phyloP scores from a whole-genome alignment of 2,329 filamentous ascomycete genomes.

The Dactylellina cionopaga region DNA sequence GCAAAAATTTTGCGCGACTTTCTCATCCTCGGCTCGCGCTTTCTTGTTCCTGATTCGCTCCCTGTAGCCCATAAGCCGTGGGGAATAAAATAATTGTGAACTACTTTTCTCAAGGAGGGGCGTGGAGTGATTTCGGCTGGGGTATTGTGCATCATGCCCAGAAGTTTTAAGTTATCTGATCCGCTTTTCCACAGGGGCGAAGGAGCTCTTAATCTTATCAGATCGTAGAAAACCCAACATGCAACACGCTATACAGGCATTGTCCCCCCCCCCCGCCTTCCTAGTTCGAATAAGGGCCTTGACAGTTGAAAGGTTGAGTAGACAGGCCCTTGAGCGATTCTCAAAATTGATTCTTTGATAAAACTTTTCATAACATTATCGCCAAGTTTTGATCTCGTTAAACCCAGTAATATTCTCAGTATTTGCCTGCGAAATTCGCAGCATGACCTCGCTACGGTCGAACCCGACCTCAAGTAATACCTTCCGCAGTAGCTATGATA shows the following conservation, averaged over 20 bases:
- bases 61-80: slow-evolving; percentile 1
- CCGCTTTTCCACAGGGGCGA: slow-evolving; percentile 23
- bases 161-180: slow-evolving; percentile 49
- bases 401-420: not conserved
- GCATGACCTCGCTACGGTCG: not conserved
- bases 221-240: slow-evolving; percentile 40
- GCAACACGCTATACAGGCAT: slow-evolving; percentile 19
- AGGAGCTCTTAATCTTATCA: slow-evolving; percentile 46
- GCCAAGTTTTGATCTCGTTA: slow-evolving; percentile 19
- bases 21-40: slow-evolving; percentile 24
- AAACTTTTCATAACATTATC: slow-evolving; percentile 16
- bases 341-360: not conserved
- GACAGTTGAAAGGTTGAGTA: slow-evolving; percentile 8
- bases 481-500: too few relatives aligned
- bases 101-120: not conserved
- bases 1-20: slow-evolving; percentile 38
- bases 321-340: not conserved
- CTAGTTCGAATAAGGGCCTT: slow-evolving; percentile 25
- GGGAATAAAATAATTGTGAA: slow-evolving; percentile 12
- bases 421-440: too few relatives aligned
- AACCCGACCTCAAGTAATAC: too few relatives aligned
- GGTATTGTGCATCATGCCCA: slow-evolving; percentile 11
- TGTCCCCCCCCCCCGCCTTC: slow-evolving; percentile 23
- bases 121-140: slow-evolving; percentile 15
- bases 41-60: slow-evolving; percentile 36